Base-by-base conservation (phyloP, 2,329 filamentous ascomycete genomes). In the Raffaelea ambrosiae region DNA sequence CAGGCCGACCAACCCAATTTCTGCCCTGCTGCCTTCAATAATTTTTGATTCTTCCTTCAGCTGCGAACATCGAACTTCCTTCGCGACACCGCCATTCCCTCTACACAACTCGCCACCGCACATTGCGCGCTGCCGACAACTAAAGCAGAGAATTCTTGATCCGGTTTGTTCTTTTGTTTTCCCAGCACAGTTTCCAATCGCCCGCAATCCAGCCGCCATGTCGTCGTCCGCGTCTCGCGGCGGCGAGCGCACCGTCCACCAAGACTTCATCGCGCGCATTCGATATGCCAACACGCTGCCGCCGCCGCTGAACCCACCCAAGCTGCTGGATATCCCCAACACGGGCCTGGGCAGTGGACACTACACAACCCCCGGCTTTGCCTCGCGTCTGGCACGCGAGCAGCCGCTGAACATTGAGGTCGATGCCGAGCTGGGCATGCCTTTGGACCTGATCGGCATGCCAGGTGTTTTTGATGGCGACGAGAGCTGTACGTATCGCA, bases 361-460 rank as follows among this genome's bases (percentile, higher is more conserved):
- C 63, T 97, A 96, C 67, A 94, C 93, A 29, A 88, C 83, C 3
- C 88, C 93, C 1, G 83, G 83, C 20, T 98, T 95, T 70, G 89
- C 90, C 26, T 93, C 90, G 41, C 83, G 88, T 54, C 73, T 98
- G 57, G 88, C 87, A 18, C 77, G 91, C 60, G 89, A 95, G 61
- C 93, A 97, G 70, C 87, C 91, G 46, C 74, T 95, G 43, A 97
- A 96, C 62, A 93, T 98, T 52, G 93, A 98, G 67, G 89, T 89
- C 26, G 93, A 98, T 77, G 93, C 90, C 9, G 93, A 98, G 71
- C 78, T 97, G 57, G 93, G 93, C 49, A 97, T 98, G 93, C 89
- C 90, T 51, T 81, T 98, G 62, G 91, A 97, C 64, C 70, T 98
- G 57, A 86, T 97, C 49, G 93, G 93, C 59, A 88, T 97, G 70